Evolutionary conservation across 2,329 filamentous ascomycete species (phyloP).

Genomic region (Aspergillus quadrilineatus): DNA sequence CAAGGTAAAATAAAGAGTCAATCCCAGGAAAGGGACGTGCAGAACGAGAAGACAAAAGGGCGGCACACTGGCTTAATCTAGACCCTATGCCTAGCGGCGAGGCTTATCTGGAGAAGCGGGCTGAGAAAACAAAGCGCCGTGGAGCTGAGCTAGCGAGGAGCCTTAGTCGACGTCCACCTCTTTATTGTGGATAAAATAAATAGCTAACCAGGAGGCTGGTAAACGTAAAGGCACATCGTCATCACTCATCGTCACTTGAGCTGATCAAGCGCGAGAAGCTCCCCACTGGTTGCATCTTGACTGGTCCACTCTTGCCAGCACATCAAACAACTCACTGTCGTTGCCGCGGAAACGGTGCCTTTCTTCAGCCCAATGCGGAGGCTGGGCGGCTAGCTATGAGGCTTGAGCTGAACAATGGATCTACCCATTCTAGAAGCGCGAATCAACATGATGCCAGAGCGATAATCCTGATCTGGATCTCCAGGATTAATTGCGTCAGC

Average conservation of each 20-base stretch:
- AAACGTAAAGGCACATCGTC: not conserved
- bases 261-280: constrained; percentile 18
- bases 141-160: constrained; percentile 5
- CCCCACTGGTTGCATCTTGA: constrained; percentile 10
- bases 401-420: constrained; percentile 11
- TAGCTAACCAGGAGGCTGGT: constrained; percentile 7
- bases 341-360: constrained; percentile 16
- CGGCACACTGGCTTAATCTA: constrained; percentile 10
- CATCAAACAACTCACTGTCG: constrained; percentile 24
- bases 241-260: constrained; percentile 3
- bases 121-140: constrained; percentile 2
- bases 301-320: constrained; percentile 16
- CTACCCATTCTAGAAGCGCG: not conserved
- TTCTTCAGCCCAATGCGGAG: constrained; percentile 11
- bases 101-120: constrained; percentile 13
- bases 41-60: constrained; percentile 5
- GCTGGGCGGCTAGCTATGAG: constrained; percentile 6
- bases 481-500: constrained; percentile 1
- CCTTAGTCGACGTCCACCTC: not conserved
- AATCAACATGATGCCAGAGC: constrained; percentile 7
- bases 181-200: constrained; percentile 10
- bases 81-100: constrained; percentile 11
- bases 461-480: constrained; percentile 1
- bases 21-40: constrained; percentile 2
- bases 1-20: constrained; percentile 1